Conservation (phyloP, 257 asterid genomes). For the Catharanthus roseus region DNA sequence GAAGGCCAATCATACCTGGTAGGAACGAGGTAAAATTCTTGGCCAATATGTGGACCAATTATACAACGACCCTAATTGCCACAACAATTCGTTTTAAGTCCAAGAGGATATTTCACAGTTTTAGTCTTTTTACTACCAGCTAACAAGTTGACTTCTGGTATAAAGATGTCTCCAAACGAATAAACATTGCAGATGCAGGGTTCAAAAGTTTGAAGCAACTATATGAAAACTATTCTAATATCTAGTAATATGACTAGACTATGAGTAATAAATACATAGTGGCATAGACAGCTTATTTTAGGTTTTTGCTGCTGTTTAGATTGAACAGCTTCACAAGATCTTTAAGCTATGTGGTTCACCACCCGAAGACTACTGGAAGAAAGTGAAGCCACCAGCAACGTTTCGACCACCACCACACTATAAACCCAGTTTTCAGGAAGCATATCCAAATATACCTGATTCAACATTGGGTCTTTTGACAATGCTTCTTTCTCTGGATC, state of each 20-base stretch:
- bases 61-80: not conserved
- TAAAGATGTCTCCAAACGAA: not conserved
- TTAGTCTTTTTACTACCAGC: not conserved
- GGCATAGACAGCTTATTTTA: not conserved
- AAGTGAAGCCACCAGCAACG: constrained; percentile 61
- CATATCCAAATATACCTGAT: constrained; percentile 47
- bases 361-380: constrained; percentile 71
- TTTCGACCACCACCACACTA: constrained; percentile 62
- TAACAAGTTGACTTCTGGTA: not conserved
- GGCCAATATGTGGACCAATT: not conserved
- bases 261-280: not conserved
- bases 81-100: not conserved
- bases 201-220: not conserved
- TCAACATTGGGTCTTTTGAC: constrained; percentile 43
- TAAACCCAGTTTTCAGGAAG: constrained; percentile 45
- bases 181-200: not conserved
- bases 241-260: not conserved
- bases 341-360: constrained; percentile 86
- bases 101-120: not conserved
- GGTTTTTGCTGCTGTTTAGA: constrained; percentile 25
- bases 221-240: no score
- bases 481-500: constrained; percentile 58
- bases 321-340: constrained; percentile 78
- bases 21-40: constrained; percentile 56
- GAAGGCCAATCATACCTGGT: constrained; percentile 77